Evolutionary conservation across 495 filamentous ascomycete species (phyloP).

Genomic region (Podospora comata): DNA sequence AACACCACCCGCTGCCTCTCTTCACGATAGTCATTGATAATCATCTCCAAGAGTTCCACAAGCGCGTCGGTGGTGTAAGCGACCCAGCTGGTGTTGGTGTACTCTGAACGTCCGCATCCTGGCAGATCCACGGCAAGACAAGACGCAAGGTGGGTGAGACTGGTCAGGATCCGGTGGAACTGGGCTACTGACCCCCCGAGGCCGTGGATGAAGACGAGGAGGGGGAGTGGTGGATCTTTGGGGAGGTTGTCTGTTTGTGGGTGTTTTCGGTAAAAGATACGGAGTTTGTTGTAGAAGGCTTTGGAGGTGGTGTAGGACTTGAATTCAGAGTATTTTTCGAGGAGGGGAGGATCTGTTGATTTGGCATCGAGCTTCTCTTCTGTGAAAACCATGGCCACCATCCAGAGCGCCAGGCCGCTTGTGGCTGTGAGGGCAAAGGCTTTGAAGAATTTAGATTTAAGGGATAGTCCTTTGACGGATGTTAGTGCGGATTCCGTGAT

Average conservation of each 20-base stretch:
- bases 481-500: neutral
- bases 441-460: neutral
- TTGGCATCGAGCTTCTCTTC: conserved; percentile 27
- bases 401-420: neutral
- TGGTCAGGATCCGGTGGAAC: conserved; percentile 77
- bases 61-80: conserved; percentile 77
- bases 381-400: neutral
- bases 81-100: conserved; percentile 66
- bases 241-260: conserved; percentile 76
- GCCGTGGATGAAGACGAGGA: conserved; percentile 89
- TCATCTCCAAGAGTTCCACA: conserved; percentile 64
- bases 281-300: conserved; percentile 71
- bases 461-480: neutral
- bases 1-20: conserved; percentile 73
- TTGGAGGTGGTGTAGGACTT: conserved; percentile 65
- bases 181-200: conserved; percentile 86
- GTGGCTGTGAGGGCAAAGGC: neutral
- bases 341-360: conserved; percentile 66
- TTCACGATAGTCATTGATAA: conserved; percentile 70
- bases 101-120: conserved; percentile 77
- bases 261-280: conserved; percentile 80
- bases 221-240: conserved; percentile 67
- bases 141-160: conserved; percentile 78
- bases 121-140: conserved; percentile 89
- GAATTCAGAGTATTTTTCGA: conserved; percentile 72